Base-by-base conservation (phyloP, 345 rosid species). In the Brassica incana region DNA sequence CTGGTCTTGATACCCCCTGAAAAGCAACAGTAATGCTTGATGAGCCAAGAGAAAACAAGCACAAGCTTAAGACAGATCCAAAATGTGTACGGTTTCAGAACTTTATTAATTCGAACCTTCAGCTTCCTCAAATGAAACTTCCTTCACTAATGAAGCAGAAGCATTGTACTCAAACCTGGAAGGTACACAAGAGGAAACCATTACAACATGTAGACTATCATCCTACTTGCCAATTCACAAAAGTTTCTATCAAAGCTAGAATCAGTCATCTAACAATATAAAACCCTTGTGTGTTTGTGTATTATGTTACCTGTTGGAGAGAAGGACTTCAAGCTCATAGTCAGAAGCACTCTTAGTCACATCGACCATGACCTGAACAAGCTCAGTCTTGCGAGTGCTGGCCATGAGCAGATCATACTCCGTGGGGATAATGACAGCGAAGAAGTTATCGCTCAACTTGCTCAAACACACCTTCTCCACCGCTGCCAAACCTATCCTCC, bases 401-500 rank as follows among this genome's bases (percentile, higher is more conserved):
- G 98, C 97, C 95, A 93, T 88, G 58, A 96, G 92, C 5, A 93
- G 67, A 85, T 96, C 99, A 78, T 96, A 96, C 85, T 93, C 99
- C 0, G 93, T 92, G 9, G 98, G 98, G 58, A 96, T 81, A 35
- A 96, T 83, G 72, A 96, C 78, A 0, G 98, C 89, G 70, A 93
- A 90, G 88, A 96, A 96, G 83, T 92, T 91, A 83, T 96, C 98
- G 48, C 88, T 83, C 20, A 92, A 76, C 81, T 93, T 95, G 68
- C 98, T 96, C 81, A 96, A 83, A 77, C 86, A 89, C 78, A 92
- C 80, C 81, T 86, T 96, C 43, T 96, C 97, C 33, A 96, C 90
- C 5, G 97, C 92, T 5, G 97, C 90, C 33, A 93, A 66, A 12
- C 97, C 93, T 25, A 96, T 86, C 72, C 97, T 77, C 40, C 98